Evolutionary conservation across 495 filamentous ascomycete genomes (phyloP), one percentile per base, ranked within the genome.

Genomic region (Aspergillus kassunensis): DNA sequence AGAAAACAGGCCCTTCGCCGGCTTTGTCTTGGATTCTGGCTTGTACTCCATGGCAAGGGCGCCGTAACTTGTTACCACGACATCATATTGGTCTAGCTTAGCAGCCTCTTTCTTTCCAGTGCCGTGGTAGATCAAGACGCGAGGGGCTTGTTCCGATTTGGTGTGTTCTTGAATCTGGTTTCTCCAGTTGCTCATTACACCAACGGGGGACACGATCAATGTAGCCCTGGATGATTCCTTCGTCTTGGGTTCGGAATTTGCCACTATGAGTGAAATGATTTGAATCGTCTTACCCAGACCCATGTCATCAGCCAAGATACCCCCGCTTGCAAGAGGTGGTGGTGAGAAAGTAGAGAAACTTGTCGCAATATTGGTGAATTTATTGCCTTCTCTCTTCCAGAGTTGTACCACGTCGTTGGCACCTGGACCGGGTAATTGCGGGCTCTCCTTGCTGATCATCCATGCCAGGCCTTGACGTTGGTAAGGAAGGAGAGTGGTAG

Each of bases 301-400:
- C 91, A 97, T 97, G 56, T 97, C 91, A 65, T 97, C 91, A 20
- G 89, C 89, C 11, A 96, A 73, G 27, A 96, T 88, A 29, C 90
- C 91, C 37, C 91, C 92, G 56, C 83, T 88, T 1, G 86, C 80
- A 16, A 96, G 72, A 4, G 61, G 57, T 0, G 90, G 89, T 2
- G 70, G 65, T 4, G 62, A 64, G 1, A 62, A 63, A 2, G 79
- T 81, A 0, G 82, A 78, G 60, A 81, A 91, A 54, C 86, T 84
- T 2, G 91, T 92, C 25, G 86, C 89, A 30, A 95, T 71, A 59
- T 96, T 93, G 42, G 75, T 76, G 47, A 84, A 95, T 4, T 68
- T 65, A 21, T 74, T 75, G 3, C 59, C 57, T 6, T 75, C 58
- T 6, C 63, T 64, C 64, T 87, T 89, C 91, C 91, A 97, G 10